Evolutionary conservation across 176 grass and related monocot genomes (phyloP), one percentile per base, ranked within the genome.

Genomic region (Urochloa ruziziensis): DNA sequence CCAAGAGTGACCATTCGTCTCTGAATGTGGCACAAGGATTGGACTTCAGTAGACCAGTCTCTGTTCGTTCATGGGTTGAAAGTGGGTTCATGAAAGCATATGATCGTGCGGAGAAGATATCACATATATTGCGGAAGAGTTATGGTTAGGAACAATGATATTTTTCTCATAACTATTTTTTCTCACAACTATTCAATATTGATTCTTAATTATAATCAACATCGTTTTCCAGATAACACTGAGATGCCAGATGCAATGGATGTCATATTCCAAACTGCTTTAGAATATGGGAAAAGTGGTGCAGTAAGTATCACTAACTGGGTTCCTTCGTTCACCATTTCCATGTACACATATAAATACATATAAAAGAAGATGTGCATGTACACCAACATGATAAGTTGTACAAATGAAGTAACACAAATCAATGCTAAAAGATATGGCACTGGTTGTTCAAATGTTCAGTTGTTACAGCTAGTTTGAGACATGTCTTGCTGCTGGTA

Each of bases 201-300:
- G 13, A 61, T 74, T 75, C 37, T 82, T 61, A 46, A 11, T 60
- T 80, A 28, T 70, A 90, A 69, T 74, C 23, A 28, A 40, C 21
- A 3, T 71, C 78, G 27, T 67, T 67, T 74, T 80, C 51, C 46
- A 94, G 92, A 63, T 87, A 86, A 92, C 66, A 78, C 85, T 10
- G 82, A 90, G 81, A 91, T 94, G 92, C 89, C 92, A 63, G 92
- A 94, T 77, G 89, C 92, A 57, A 75, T 92, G 72, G 92, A 94
- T 80, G 82, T 94, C 74, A 82, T 92, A 85, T 94, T 89, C 65
- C 92, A 94, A 82, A 77, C 43, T 59, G 89, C 92, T 90, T 88
- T 94, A 80, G 56, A 77, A 25, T 84, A 69, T 80, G 92, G 89
- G 2, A 90, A 75, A 89, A 77, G 40, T 80, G 89, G 89, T 28